Base-by-base conservation (phyloP, 164 flowering plant genomes). In the Buxus sempervirens region DNA sequence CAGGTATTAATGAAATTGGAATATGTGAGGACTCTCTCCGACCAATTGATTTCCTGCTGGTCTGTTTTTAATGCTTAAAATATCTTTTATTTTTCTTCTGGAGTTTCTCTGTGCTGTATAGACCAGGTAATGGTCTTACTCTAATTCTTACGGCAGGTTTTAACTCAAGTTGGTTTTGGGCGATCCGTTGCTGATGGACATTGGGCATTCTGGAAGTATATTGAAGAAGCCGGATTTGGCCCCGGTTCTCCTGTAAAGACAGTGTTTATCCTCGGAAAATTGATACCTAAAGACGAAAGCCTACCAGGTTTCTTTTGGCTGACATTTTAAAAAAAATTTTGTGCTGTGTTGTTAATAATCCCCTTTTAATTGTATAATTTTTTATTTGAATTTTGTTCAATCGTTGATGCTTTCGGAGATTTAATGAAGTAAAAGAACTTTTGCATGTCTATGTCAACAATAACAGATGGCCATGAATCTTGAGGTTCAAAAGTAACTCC, bases 191-290 rank as follows among this genome's bases (percentile, higher is more conserved):
- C 5, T 32, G 7, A 41, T 0, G 77, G 64, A 54, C 72, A 79
- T 21, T 90, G 93, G 96, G 77, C 62, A 22, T 56, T 90, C 55
- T 76, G 60, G 74, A 94, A 88, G 76, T 82, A 69, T 74, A 84
- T 83, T 38, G 90, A 90, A 71, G 98, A 91, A 72, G 77, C 95
- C 51, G 88, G 81, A 45, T 91, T 94, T 70, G 98, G 98, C 26
- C 97, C 91, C 1, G 90, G 82, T 0, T 49, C 72, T 26, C 80
- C 77, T 7, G 65, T 84, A 70, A 79, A 83, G 51, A 82, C 91
- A 0, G 80, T 88, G 41, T 91, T 82, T 70, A 21, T 94, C 27
- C 23, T 58, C 68, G 96, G 90, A 15, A 72, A 76, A 69, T 75
- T 86, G 73, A 60, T 24, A 7, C 58, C 67, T 25, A 75, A 66